Conservation (phyloP, 345 rosid genomes). For the Anastatica hierochuntica region DNA sequence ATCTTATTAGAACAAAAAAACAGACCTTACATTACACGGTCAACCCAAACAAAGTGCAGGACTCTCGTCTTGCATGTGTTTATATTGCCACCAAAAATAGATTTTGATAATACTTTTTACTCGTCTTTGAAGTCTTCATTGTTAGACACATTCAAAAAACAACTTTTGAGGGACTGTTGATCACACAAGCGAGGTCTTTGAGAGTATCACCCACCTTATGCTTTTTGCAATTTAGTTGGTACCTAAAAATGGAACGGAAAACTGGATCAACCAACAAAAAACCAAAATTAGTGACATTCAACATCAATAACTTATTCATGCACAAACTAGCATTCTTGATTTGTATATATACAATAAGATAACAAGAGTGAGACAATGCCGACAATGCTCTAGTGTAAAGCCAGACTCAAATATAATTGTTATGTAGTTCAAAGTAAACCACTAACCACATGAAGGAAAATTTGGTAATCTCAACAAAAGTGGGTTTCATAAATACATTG, state of each 20-base stretch:
- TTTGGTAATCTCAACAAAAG: neutral
- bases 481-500: conserved; percentile 40
- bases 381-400: neutral
- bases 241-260: conserved; percentile 38
- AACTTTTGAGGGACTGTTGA: conserved; percentile 22
- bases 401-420: conserved; percentile 8
- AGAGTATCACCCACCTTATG: conserved; percentile 46
- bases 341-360: conserved; percentile 1
- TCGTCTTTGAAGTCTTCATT: conserved; percentile 63
- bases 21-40: conserved; percentile 68
- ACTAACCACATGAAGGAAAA: conserved; percentile 1
- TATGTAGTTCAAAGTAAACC: neutral
- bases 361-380: neutral
- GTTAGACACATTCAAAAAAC: conserved; percentile 36
- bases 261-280: neutral
- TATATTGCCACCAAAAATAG: conserved; percentile 70
- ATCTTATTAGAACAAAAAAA: conserved; percentile 15
- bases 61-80: conserved; percentile 70
- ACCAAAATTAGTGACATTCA: conserved; percentile 2
- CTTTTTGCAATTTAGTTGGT: conserved; percentile 60
- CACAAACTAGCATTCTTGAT: neutral
- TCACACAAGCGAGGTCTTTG: conserved; percentile 35
- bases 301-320: neutral
- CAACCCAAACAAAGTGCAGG: conserved; percentile 39
- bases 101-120: conserved; percentile 50